Percentiles rank a stretch among this genome's conserved stretches.
These are phyloP conservation scores for Cytospora schulzeri DNA, from an alignment of 2,329 filamentous ascomycete genomes.

Conservation along the genomic window DNA sequence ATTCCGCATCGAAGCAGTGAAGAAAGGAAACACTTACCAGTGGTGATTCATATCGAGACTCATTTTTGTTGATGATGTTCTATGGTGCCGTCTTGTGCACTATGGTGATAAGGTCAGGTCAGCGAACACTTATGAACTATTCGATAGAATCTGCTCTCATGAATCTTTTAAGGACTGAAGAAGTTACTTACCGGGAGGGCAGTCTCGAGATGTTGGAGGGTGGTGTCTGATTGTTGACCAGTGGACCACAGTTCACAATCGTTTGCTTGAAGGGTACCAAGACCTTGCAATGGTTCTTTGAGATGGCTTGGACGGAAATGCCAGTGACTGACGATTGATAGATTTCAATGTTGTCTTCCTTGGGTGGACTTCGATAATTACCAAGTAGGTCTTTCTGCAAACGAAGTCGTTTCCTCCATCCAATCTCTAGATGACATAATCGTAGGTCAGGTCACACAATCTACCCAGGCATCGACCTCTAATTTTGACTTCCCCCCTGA, in stretches of 20 bases:
- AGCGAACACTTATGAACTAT: too few relatives aligned
- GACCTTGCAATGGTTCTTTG: not conserved
- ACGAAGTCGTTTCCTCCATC: not conserved
- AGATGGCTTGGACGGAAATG: not conserved
- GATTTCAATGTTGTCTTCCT: not conserved
- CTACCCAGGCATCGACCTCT: not conserved
- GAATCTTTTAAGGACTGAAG: not conserved
- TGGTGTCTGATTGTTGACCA: not conserved
- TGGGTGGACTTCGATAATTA: not conserved
- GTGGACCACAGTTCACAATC: not conserved
- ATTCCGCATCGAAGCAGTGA: not conserved
- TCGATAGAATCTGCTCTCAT: not conserved
- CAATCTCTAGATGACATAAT: not conserved
- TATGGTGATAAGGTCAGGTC: not conserved
- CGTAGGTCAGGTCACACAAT: not conserved
- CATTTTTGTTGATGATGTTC: not conserved
- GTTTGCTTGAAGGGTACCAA: not conserved
- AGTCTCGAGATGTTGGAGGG: not conserved
- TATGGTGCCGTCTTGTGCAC: not conserved
- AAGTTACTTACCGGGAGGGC: not conserved
- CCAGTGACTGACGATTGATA: not conserved
- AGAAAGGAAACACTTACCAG: not conserved
- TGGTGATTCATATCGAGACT: constrained; percentile 9
- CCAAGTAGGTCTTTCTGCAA: not conserved
- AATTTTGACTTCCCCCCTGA: too few relatives aligned